Percentiles rank a stretch among this genome's conserved stretches.
Evolutionary conservation across 2,329 filamentous ascomycete genomes (phyloP).

Genomic region (Clarireedia monteithiana): DNA sequence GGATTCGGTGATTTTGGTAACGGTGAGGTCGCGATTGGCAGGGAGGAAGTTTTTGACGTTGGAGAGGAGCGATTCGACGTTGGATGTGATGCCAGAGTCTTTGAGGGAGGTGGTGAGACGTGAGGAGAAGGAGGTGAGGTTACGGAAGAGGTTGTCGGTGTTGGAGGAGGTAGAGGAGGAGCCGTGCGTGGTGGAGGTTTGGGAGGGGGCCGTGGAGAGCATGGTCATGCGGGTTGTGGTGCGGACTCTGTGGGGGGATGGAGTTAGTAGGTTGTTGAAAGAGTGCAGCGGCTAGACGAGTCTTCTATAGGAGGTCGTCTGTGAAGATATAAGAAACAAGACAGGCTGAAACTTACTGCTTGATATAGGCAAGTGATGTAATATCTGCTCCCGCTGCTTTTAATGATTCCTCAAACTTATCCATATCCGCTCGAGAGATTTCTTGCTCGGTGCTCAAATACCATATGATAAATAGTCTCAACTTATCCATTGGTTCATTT

Average conservation of each 20-base stretch:
- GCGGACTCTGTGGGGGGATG: conserved; percentile 52
- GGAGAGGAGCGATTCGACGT: conserved; percentile 89
- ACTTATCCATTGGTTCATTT: conserved; percentile 76
- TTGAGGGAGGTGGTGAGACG: conserved; percentile 91
- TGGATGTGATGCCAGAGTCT: conserved; percentile 74
- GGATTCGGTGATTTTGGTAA: conserved; percentile 96
- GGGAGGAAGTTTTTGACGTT: conserved; percentile 99
- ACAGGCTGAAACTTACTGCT: conserved; percentile 51
- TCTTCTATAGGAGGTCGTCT: conserved; percentile 11
- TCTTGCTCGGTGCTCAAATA: conserved; percentile 90
- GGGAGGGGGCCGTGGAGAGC: conserved; percentile 69
- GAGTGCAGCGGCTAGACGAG: no score
- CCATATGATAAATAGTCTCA: conserved; percentile 95
- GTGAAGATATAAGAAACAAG: background rate
- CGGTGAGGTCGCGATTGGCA: conserved; percentile 85
- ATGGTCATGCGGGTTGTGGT: conserved; percentile 98
- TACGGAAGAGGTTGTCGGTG: conserved; percentile 72
- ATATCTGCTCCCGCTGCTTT: conserved; percentile 68
- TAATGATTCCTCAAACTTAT: conserved; percentile 78
- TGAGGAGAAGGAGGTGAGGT: conserved; percentile 85
- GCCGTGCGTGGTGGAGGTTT: conserved; percentile 44
- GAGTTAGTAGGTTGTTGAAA: background rate
- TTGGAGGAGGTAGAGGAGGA: conserved; percentile 39
- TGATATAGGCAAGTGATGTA: conserved; percentile 74
- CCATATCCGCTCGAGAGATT: conserved; percentile 72